A percentile compares a stretch with the other conserved stretches of the same genome.
phyloP scores from a whole-genome alignment of 768 basidiomycete genomes.

The Tephrocybe sp. region DNA sequence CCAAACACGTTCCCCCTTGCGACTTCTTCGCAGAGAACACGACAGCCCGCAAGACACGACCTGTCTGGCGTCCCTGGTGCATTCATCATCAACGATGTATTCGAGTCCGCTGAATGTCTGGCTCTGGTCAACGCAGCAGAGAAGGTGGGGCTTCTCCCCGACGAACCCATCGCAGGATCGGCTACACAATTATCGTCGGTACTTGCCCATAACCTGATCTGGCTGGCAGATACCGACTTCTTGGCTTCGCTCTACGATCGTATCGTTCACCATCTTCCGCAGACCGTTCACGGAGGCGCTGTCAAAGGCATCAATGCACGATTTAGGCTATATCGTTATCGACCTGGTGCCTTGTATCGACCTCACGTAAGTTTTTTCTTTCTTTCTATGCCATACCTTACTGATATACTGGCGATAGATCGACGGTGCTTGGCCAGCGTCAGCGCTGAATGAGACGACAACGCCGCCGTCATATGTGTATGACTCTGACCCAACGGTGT shows the following conservation, averaged over 20 bases:
- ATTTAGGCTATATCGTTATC: conserved; percentile 53
- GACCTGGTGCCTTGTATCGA: conserved; percentile 47
- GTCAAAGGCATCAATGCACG: conserved; percentile 50
- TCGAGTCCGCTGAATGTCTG: conserved; percentile 43
- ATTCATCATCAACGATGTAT: conserved; percentile 48
- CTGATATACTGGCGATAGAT: conserved; percentile 26
- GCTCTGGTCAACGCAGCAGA: conserved; percentile 45
- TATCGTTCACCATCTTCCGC: conserved; percentile 43
- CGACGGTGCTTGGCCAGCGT: conserved; percentile 56
- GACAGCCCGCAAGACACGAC: conserved; percentile 31
- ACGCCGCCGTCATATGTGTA: conserved; percentile 45
- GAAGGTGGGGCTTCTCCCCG: conserved; percentile 47
- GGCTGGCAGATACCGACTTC: conserved; percentile 50
- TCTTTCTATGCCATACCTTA: background rate
- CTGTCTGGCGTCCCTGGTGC: conserved; percentile 47
- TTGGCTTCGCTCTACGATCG: conserved; percentile 38
- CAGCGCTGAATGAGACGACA: conserved; percentile 39
- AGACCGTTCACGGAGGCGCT: conserved; percentile 37
- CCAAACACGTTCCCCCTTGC: conserved; percentile 32
- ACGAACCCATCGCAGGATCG: conserved; percentile 49
- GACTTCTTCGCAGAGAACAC: conserved; percentile 20
- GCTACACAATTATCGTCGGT: conserved; percentile 44
- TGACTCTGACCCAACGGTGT: conserved; percentile 47
- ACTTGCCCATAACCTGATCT: conserved; percentile 51
- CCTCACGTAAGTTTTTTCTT: conserved; percentile 38